These are phyloP conservation scores for Marasmius oreades DNA, from an alignment of 1,284 basidiomycete species.

Conservation along the genomic window DNA sequence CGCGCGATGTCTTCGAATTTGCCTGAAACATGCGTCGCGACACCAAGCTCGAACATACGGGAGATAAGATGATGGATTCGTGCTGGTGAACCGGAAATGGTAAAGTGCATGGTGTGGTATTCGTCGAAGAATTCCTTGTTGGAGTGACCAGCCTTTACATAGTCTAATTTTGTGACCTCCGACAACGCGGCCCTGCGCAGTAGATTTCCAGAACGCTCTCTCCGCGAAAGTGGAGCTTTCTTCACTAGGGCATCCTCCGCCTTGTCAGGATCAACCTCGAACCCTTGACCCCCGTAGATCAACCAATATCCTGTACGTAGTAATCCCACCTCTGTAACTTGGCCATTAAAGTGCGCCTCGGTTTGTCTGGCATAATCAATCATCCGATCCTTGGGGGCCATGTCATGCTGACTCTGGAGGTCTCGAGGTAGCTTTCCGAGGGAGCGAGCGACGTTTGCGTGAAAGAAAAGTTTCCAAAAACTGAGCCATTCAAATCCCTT, in stretches of 20 bases:
- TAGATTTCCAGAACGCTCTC: background rate
- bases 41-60: slow-evolving; percentile 1
- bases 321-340: slow-evolving; percentile 1
- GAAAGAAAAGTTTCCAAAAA: background rate
- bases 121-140: slow-evolving; percentile 4
- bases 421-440: background rate
- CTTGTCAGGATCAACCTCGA: background rate
- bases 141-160: background rate
- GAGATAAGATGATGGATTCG: background rate
- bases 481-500: background rate
- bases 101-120: background rate
- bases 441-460: background rate
- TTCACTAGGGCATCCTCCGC: background rate
- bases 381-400: background rate
- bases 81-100: background rate
- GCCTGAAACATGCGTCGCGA: background rate
- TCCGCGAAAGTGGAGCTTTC: slow-evolving; percentile 1
- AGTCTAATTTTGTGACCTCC: background rate
- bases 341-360: background rate
- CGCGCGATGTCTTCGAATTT: background rate
- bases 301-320: background rate
- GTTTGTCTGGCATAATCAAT: background rate
- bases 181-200: background rate
- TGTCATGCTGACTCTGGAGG: background rate
- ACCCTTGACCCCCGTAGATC: slow-evolving; percentile 1